Conservation (phyloP, 1,139 yeast genomes). For the Nakaseomyces kungkrabaensis region DNA sequence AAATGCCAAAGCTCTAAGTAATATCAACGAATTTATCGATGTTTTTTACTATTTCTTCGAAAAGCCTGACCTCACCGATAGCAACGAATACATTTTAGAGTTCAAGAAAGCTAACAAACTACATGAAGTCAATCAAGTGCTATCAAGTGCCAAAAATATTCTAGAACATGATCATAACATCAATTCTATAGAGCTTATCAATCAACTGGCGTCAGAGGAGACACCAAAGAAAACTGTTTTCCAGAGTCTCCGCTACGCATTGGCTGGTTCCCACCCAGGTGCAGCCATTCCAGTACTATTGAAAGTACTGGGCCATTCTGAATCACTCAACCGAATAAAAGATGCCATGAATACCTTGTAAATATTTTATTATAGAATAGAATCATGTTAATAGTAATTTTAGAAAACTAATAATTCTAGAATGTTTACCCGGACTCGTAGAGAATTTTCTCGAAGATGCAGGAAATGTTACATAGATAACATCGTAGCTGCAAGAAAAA, state of each 20-base stretch:
- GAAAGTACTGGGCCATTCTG: constrained; percentile 45
- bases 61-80: constrained; percentile 30
- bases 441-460: constrained; percentile 3
- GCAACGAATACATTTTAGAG: constrained; percentile 14
- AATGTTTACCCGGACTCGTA: background rate
- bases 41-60: constrained; percentile 42
- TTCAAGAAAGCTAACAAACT: constrained; percentile 7
- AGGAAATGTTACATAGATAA: background rate
- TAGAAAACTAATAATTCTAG: too few species aligned
- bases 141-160: constrained; percentile 4
- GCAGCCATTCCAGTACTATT: constrained; percentile 53
- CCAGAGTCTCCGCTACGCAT: constrained; percentile 55
- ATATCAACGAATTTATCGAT: constrained; percentile 39
- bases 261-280: constrained; percentile 70
- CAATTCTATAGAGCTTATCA: constrained; percentile 21
- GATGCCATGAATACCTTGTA: constrained; percentile 15
- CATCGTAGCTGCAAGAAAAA: background rate
- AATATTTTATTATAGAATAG: background rate
- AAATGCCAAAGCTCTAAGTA: constrained; percentile 35
- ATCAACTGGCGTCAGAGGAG: constrained; percentile 8
- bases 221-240: constrained; percentile 42
- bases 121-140: background rate
- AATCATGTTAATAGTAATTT: too few species aligned
- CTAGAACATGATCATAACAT: constrained; percentile 10
- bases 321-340: constrained; percentile 33